A percentile compares a stretch with the other conserved stretches of the same genome.
Evolutionary conservation across 2,329 filamentous ascomycete genomes (phyloP).

Genomic region (Chaetomium globosum): DNA sequence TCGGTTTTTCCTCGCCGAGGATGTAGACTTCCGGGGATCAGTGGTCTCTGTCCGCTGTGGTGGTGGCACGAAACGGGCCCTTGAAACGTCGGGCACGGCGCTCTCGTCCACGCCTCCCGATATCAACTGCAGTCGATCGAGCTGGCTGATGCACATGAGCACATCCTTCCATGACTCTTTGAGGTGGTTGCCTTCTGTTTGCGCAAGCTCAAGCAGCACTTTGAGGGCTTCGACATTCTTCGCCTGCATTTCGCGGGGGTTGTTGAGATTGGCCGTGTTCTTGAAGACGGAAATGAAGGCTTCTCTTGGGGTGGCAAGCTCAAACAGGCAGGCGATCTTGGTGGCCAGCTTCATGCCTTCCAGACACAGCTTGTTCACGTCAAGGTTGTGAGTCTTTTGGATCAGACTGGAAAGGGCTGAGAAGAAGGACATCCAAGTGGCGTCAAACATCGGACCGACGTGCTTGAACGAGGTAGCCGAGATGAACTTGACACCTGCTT

Average conservation of each 20-base stretch:
- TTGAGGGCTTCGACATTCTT: conserved; percentile 97
- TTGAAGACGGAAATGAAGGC: conserved; percentile 92
- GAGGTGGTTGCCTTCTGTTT: conserved; percentile 87
- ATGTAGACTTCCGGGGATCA: conserved; percentile 68
- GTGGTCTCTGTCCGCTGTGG: conserved; percentile 51
- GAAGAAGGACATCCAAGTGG: conserved; percentile 99
- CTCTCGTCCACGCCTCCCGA: conserved; percentile 93
- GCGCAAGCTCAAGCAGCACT: conserved; percentile 85
- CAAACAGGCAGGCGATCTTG: conserved; percentile 89
- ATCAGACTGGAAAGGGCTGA: conserved; percentile 91
- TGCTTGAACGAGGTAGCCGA: conserved; percentile 92
- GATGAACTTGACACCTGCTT: conserved; percentile 74
- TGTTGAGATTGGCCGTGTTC: conserved; percentile 94
- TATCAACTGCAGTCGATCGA: conserved; percentile 92
- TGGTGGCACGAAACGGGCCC: conserved; percentile 70
- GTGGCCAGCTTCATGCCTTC: conserved; percentile 95
- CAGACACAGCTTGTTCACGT: conserved; percentile 88
- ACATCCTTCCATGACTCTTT: conserved; percentile 94
- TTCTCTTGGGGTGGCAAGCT: conserved; percentile 87
- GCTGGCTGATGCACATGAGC: conserved; percentile 90
- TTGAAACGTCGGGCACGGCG: conserved; percentile 86
- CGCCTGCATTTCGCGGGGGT: conserved; percentile 88
- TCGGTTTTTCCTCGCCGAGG: conserved; percentile 55
- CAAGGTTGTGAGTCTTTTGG: conserved; percentile 89
- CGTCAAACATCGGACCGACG: conserved; percentile 97